phyloP scores from a whole-genome alignment of 192 early-diverging fungal species.

The Coemansia guatemalensis region DNA sequence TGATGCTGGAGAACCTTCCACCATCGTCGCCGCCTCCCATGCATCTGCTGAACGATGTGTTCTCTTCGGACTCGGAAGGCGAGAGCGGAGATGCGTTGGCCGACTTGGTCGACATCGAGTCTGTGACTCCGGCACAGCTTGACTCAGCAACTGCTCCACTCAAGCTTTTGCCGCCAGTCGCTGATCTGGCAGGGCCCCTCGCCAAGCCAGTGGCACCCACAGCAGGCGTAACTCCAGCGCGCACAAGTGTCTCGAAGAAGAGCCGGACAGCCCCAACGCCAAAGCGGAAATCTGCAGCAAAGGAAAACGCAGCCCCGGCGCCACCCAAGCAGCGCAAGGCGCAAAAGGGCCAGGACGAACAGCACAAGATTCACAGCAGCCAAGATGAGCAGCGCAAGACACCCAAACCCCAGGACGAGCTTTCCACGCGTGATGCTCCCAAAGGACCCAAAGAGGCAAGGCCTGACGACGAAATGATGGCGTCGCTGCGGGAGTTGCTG shows the following conservation, averaged over 20 bases:
- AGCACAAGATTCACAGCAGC: conserved; percentile 6
- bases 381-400: conserved; percentile 14
- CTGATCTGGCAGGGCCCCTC: neutral
- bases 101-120: conserved; percentile 17
- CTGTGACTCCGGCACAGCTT: conserved; percentile 3
- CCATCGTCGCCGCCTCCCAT: conserved; percentile 47
- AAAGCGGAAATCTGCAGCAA: conserved; percentile 9
- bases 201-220: neutral
- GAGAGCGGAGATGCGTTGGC: conserved; percentile 25
- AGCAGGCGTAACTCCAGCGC: neutral
- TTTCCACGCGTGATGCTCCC: neutral
- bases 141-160: neutral
- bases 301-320: conserved; percentile 19
- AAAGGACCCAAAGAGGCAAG: neutral
- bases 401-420: too few species aligned
- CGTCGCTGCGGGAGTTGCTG: conserved; percentile 46
- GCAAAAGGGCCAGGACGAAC: neutral
- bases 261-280: neutral
- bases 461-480: conserved; percentile 49
- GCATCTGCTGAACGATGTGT: conserved; percentile 11
- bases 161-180: neutral
- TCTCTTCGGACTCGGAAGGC: conserved; percentile 12
- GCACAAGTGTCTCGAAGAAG: conserved; percentile 4
- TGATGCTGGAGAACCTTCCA: conserved; percentile 44
- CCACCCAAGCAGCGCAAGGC: conserved; percentile 3